Percentiles rank a stretch among this genome's conserved stretches.
Conservation (phyloP, 2,329 filamentous ascomycete genomes). For the Hypoxylon sp. region DNA sequence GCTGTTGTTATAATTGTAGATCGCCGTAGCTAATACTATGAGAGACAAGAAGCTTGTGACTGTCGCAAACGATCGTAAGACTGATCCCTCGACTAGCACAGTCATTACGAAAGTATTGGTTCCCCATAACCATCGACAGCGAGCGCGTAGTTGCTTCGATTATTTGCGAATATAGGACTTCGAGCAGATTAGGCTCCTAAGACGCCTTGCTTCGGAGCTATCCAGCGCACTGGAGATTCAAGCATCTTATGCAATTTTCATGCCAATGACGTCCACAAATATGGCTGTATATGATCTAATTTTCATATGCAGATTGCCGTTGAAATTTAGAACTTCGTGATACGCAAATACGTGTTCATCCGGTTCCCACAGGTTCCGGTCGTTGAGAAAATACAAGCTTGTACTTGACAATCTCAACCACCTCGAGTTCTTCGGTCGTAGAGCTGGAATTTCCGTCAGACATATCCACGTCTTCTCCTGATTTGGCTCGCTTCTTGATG, state of each 20-base stretch:
- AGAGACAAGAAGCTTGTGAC: too few relatives aligned
- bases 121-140: background rate
- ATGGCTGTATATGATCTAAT: background rate
- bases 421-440: conserved; percentile 74
- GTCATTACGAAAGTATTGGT: background rate
- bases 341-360: conserved; percentile 41
- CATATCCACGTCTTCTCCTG: conserved; percentile 63
- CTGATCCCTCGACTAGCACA: background rate
- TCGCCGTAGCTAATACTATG: background rate
- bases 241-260: background rate
- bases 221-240: too few relatives aligned
- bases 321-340: background rate
- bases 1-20: background rate
- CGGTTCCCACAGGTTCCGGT: conserved; percentile 84
- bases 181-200: background rate
- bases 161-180: background rate
- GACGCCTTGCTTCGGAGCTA: background rate
- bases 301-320: background rate
- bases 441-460: conserved; percentile 54
- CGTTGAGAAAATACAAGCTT: conserved; percentile 88
- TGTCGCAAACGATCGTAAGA: background rate
- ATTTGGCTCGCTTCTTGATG: conserved; percentile 70
- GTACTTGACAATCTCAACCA: conserved; percentile 88
- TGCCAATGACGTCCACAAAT: background rate
- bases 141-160: too few relatives aligned